Evolutionary conservation across 768 basidiomycete species (phyloP), one percentile per base, ranked within the genome.

Genomic region (Strobilomyces confusus): DNA sequence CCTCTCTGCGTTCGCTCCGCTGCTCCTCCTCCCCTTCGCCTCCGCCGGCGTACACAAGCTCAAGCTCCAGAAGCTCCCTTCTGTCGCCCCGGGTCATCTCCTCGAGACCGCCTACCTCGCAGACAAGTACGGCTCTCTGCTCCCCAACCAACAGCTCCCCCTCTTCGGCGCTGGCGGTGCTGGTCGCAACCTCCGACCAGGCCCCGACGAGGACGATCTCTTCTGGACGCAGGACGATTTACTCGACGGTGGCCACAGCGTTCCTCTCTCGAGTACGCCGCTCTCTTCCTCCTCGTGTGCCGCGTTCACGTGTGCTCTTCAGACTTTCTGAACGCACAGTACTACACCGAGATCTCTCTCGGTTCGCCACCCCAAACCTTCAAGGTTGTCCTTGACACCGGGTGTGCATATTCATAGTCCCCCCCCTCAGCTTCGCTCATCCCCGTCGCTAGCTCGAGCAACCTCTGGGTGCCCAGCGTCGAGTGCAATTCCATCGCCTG

Each of bases 311-410:
- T 32, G 5, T 20, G 32, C 23, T 32, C 49, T 20, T 17, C 51
- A 97, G 95, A 98, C 77, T 98, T 92, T 75, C 84, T 95, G 85
- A 98, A 98, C 69, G 95, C 97, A 33, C 95, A 99, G 70, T 98
- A 99, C 73, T 99, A 81, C 68, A 80, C 93, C 19, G 89, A 93
- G 57, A 95, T 98, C 55, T 66, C 76, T 1, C 69, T 98, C 50
- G 95, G 95, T 15, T 80, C 76, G 1, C 95, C 95, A 20, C 80
- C 92, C 33, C 95, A 98, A 71, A 73, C 65, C 4, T 95, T 95
- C 80, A 94, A 95, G 73, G 94, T 97, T 64, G 84, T 97, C 55
- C 82, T 98, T 53, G 95, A 98, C 69, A 97, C 95, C 43, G 90
- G 89, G 87, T 87, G 66, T 22, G 61, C 13, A 19, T 5, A 14